Percentiles rank a stretch among this genome's conserved stretches.
Conservation (phyloP, 192 early-diverging fungal genomes). For the Coemansia sp. region DNA sequence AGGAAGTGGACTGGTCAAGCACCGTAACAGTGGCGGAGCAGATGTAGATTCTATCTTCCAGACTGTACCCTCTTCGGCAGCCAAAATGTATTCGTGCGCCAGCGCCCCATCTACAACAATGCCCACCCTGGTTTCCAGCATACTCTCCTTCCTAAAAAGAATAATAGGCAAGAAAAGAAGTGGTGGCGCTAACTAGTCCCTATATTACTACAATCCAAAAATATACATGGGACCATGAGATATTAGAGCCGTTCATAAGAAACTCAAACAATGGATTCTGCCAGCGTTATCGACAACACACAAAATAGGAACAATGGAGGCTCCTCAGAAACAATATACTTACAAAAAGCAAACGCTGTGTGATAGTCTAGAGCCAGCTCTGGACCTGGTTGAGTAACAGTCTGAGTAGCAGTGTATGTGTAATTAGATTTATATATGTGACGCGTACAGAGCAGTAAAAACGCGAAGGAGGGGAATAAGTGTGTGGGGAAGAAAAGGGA, state of each 20-base stretch:
- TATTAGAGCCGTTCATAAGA: slow-evolving; percentile 6
- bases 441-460: neutral
- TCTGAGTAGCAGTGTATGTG: neutral
- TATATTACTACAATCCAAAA: slow-evolving; percentile 16
- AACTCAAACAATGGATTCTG: neutral
- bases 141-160: neutral
- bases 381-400: neutral
- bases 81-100: slow-evolving; percentile 24
- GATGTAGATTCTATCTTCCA: slow-evolving; percentile 18
- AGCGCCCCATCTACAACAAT: slow-evolving; percentile 21
- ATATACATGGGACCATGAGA: neutral
- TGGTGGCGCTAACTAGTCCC: slow-evolving; percentile 3
- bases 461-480: neutral
- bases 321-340: slow-evolving; percentile 6
- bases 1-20: neutral
- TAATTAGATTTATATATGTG: neutral
- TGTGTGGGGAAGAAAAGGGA: neutral
- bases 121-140: slow-evolving; percentile 7
- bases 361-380: slow-evolving; percentile 8
- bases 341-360: neutral
- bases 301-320: neutral
- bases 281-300: neutral
- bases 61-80: neutral
- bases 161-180: neutral
- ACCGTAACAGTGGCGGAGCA: slow-evolving; percentile 21